Evolutionary conservation across 257 asterid genomes (phyloP).

Genomic region (Handroanthus guayacan): DNA sequence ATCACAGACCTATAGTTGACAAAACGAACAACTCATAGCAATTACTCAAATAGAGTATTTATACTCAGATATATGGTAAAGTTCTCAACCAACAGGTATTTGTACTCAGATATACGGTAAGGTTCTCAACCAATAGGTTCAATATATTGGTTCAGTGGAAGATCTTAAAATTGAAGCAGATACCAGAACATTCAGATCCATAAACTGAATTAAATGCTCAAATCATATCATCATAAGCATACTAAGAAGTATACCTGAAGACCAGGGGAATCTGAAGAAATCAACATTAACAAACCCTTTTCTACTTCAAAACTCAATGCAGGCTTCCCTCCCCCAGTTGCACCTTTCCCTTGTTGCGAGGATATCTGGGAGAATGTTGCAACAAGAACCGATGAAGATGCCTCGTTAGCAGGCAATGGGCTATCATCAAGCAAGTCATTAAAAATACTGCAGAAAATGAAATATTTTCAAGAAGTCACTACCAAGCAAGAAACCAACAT

Average conservation of each 20-base stretch:
- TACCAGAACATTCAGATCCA: constrained; percentile 9
- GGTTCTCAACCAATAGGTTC: constrained; percentile 17
- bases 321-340: constrained; percentile 66
- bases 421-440: constrained; percentile 90
- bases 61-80: constrained; percentile 4
- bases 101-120: neutral
- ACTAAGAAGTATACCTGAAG: constrained; percentile 68
- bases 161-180: constrained; percentile 9
- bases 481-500: constrained; percentile 23
- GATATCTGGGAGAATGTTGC: constrained; percentile 63
- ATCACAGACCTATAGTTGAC: constrained; percentile 76
- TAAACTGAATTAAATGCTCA: constrained; percentile 16
- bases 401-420: constrained; percentile 87
- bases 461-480: constrained; percentile 33
- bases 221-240: constrained; percentile 25
- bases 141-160: constrained; percentile 5
- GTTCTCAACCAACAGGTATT: neutral
- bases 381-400: constrained; percentile 86
- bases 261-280: constrained; percentile 87
- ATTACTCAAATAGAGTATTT: constrained; percentile 32
- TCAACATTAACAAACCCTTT: constrained; percentile 81
- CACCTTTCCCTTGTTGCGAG: constrained; percentile 62
- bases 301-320: constrained; percentile 71
- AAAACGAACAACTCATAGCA: constrained; percentile 39
- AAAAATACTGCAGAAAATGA: constrained; percentile 70